Percentiles rank a stretch among this genome's conserved stretches.
These are phyloP conservation scores for Psilocybe sp. DNA, from an alignment of 768 basidiomycete species.

Conservation along the genomic window DNA sequence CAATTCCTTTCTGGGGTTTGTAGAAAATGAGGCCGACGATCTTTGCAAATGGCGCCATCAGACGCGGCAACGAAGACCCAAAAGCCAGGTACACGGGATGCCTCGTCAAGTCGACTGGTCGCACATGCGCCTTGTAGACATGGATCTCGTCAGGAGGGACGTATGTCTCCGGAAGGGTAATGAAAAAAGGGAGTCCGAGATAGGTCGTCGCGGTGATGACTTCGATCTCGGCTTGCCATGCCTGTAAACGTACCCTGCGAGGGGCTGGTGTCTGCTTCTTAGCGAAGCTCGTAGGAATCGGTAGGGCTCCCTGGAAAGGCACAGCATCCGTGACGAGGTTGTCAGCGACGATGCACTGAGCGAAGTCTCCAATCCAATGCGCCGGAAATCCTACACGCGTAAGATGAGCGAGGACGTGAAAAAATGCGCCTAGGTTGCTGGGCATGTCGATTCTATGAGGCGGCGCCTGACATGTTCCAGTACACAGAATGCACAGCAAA, in stretches of 20 bases:
- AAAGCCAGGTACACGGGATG: background rate
- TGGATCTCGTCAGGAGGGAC: background rate
- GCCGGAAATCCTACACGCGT: slow-evolving; percentile 14
- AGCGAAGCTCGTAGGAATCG: slow-evolving; percentile 5
- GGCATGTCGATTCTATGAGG: slow-evolving; percentile 15
- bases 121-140: slow-evolving; percentile 3
- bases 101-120: background rate
- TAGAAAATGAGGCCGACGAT: slow-evolving; percentile 14
- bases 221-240: slow-evolving; percentile 9
- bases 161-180: slow-evolving; percentile 1
- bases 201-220: slow-evolving; percentile 4
- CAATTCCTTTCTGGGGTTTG: background rate
- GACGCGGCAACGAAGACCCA: background rate
- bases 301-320: slow-evolving; percentile 8
- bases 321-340: slow-evolving; percentile 12
- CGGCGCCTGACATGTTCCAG: slow-evolving; percentile 1
- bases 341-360: slow-evolving; percentile 14
- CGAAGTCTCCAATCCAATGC: slow-evolving; percentile 19
- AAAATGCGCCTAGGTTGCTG: slow-evolving; percentile 12
- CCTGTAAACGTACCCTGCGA: slow-evolving; percentile 3
- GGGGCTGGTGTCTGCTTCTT: background rate
- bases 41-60: slow-evolving; percentile 9
- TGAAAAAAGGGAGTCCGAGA: slow-evolving; percentile 6
- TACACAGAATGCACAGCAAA: slow-evolving; percentile 12
- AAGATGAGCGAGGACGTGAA: slow-evolving; percentile 13